Evolutionary conservation across 495 filamentous ascomycete species (phyloP).

Genomic region (Rusavskia elegans): DNA sequence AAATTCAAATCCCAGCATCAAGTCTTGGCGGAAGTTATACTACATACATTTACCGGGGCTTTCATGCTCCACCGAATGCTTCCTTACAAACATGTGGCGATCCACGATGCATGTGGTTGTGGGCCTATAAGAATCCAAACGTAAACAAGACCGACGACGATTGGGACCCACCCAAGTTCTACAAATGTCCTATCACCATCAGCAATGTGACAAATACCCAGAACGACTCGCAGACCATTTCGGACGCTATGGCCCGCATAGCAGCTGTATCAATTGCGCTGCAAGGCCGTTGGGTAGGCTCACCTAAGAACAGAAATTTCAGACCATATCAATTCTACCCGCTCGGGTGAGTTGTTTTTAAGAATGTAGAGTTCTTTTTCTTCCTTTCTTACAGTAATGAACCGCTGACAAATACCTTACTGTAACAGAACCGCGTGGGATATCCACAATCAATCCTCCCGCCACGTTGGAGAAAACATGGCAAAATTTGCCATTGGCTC

Average conservation of each 20-base stretch:
- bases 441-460: not conserved
- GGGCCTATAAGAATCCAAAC: not conserved
- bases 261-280: slow-evolving; percentile 9
- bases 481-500: slow-evolving; percentile 11
- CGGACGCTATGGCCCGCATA: slow-evolving; percentile 4
- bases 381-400: too few species aligned
- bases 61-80: not conserved
- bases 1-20: slow-evolving; percentile 1
- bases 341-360: slow-evolving; percentile 1
- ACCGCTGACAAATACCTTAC: too few species aligned
- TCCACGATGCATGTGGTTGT: slow-evolving; percentile 8
- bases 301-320: not conserved
- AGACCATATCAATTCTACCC: slow-evolving; percentile 9
- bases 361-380: too few species aligned
- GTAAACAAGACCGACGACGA: too few species aligned
- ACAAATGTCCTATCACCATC: slow-evolving; percentile 8
- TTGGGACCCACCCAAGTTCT: not conserved
- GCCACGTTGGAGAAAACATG: slow-evolving; percentile 6
- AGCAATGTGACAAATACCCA: not conserved
- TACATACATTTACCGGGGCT: slow-evolving; percentile 5
- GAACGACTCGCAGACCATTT: not conserved
- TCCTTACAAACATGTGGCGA: not conserved
- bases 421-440: slow-evolving; percentile 6
- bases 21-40: not conserved
- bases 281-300: slow-evolving; percentile 1